Evolutionary conservation across 2,329 filamentous ascomycete genomes (phyloP).

Genomic region (Cercospora citrullina): DNA sequence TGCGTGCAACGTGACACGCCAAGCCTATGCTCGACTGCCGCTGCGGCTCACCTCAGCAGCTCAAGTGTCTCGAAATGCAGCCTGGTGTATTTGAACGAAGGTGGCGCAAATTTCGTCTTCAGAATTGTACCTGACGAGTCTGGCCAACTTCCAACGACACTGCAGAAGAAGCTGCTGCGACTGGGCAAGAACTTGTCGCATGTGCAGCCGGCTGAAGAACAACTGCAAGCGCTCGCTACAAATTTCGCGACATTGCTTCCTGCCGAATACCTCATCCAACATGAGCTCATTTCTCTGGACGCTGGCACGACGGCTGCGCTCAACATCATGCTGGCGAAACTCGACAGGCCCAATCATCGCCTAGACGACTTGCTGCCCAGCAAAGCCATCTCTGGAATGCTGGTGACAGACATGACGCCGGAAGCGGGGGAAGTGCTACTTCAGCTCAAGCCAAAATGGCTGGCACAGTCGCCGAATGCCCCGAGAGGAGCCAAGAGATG

Average conservation of each 20-base stretch:
- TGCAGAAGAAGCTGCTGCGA: slow-evolving; percentile 36
- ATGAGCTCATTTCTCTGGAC: slow-evolving; percentile 33
- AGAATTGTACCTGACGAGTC: slow-evolving; percentile 24
- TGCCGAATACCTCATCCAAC: slow-evolving; percentile 35
- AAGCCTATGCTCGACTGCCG: slow-evolving; percentile 20
- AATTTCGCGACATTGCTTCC: slow-evolving; percentile 37
- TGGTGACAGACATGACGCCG: slow-evolving; percentile 42
- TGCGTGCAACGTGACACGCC: slow-evolving; percentile 14
- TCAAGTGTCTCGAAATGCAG: slow-evolving; percentile 13
- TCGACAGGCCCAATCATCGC: slow-evolving; percentile 31
- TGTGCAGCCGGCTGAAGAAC: slow-evolving; percentile 32
- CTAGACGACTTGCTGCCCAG: slow-evolving; percentile 31
- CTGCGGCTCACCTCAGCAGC: background rate
- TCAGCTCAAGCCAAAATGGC: slow-evolving; percentile 54
- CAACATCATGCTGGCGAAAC: slow-evolving; percentile 29
- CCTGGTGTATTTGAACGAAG: slow-evolving; percentile 41
- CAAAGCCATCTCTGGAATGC: slow-evolving; percentile 34
- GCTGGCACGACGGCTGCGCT: slow-evolving; percentile 24
- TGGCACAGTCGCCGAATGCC: slow-evolving; percentile 49
- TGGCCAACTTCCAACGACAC: slow-evolving; percentile 19
- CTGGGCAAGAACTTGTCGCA: slow-evolving; percentile 38
- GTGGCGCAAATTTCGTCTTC: slow-evolving; percentile 42
- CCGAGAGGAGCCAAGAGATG: slow-evolving; percentile 44
- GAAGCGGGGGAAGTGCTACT: slow-evolving; percentile 31
- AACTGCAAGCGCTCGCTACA: slow-evolving; percentile 30